These are phyloP conservation scores for Coprinopsis sp. DNA, from an alignment of 768 basidiomycete genomes.

Conservation along the genomic window DNA sequence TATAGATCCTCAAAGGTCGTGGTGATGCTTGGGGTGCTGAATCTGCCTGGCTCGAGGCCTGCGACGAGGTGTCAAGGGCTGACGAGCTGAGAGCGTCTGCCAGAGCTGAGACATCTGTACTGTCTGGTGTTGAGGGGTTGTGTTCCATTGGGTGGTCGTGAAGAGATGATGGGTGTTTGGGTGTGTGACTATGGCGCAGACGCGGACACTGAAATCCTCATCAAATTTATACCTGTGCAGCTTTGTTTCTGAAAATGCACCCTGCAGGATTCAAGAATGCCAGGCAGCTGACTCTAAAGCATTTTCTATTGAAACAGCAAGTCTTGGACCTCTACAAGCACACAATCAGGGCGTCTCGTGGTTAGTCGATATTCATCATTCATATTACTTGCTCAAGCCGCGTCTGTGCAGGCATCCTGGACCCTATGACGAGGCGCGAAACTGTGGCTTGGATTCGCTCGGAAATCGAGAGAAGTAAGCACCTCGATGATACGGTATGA, in stretches of 20 bases:
- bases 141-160: constrained; percentile 9
- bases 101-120: background rate
- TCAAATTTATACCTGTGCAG: constrained; percentile 6
- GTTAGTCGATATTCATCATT: constrained; percentile 32
- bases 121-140: background rate
- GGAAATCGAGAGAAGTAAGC: constrained; percentile 62
- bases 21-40: constrained; percentile 16
- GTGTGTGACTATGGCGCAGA: constrained; percentile 14
- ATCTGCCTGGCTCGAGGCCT: constrained; percentile 9
- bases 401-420: constrained; percentile 49
- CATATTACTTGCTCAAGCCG: constrained; percentile 1
- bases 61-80: constrained; percentile 13
- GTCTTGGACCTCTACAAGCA: constrained; percentile 60
- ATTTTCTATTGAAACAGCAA: constrained; percentile 67
- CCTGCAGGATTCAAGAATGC: background rate
- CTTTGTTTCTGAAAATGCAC: constrained; percentile 20
- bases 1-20: constrained; percentile 60
- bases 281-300: constrained; percentile 50
- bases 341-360: constrained; percentile 64
- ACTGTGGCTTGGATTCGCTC: constrained; percentile 68
- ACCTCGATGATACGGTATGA: constrained; percentile 55
- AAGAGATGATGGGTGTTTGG: constrained; percentile 13
- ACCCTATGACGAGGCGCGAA: constrained; percentile 56
- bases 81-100: constrained; percentile 14
- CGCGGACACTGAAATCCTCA: constrained; percentile 40